phyloP scores from a whole-genome alignment of 2,329 filamentous ascomycete species.

The Fusarium graminum region DNA sequence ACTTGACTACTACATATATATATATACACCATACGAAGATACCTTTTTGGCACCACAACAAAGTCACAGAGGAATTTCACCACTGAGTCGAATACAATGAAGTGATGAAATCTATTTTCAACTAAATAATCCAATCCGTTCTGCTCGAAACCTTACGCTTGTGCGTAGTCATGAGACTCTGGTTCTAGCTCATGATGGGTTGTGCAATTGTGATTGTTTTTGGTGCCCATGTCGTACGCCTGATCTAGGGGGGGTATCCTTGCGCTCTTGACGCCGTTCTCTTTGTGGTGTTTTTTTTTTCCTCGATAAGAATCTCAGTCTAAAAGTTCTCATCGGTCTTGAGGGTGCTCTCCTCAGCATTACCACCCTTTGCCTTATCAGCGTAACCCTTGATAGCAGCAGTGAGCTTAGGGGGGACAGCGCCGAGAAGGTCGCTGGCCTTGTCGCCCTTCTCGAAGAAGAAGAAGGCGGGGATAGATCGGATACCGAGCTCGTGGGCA shows the following conservation, averaged over 20 bases:
- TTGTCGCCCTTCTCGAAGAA: constrained; percentile 69
- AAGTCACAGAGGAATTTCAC: constrained; percentile 5
- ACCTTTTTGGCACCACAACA: neutral
- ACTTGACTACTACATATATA: constrained; percentile 24
- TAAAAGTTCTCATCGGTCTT: constrained; percentile 44
- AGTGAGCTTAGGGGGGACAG: constrained; percentile 53
- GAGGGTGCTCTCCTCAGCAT: constrained; percentile 25
- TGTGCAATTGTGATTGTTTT: constrained; percentile 17
- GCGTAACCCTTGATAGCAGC: constrained; percentile 46
- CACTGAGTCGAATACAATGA: neutral
- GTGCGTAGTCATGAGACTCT: constrained; percentile 1
- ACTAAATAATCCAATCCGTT: constrained; percentile 9
- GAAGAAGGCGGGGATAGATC: constrained; percentile 71
- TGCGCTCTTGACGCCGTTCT: constrained; percentile 25
- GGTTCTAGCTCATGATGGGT: constrained; percentile 2
- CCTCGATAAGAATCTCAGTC: neutral
- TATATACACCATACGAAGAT: neutral
- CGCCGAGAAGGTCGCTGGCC: constrained; percentile 60
- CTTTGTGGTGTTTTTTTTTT: constrained; percentile 6
- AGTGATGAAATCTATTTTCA: constrained; percentile 27
- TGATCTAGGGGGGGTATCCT: constrained; percentile 40
- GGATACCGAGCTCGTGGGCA: constrained; percentile 63
- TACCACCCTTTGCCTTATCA: constrained; percentile 46
- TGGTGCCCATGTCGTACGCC: constrained; percentile 17
- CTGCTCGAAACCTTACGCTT: constrained; percentile 1